Evolutionary conservation across 2,329 filamentous ascomycete genomes (phyloP).

Genomic region (Monascus ruber): DNA sequence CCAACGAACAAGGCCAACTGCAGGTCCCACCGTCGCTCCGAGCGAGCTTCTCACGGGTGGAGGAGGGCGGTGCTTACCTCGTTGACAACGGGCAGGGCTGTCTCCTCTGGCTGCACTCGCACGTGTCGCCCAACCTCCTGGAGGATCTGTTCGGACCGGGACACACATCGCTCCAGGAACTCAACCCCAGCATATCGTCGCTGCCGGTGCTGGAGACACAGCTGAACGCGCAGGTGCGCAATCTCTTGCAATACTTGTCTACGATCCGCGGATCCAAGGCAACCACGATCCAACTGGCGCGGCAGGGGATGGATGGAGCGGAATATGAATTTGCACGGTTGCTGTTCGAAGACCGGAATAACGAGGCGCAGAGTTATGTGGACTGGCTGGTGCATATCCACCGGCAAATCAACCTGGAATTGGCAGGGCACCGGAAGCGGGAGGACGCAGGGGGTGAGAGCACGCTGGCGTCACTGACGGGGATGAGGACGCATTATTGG

Average conservation of each 20-base stretch:
- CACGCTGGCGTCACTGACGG: conserved; percentile 34
- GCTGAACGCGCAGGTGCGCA: conserved; percentile 87
- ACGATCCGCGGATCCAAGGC: conserved; percentile 75
- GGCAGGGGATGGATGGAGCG: conserved; percentile 85
- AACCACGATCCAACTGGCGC: conserved; percentile 75
- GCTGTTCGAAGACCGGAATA: conserved; percentile 88
- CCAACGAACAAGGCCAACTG: conserved; percentile 82
- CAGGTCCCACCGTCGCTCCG: conserved; percentile 71
- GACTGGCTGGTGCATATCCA: conserved; percentile 97
- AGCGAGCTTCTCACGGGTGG: conserved; percentile 74
- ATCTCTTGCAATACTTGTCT: conserved; percentile 78
- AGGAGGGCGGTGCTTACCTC: conserved; percentile 86
- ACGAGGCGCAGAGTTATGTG: conserved; percentile 94
- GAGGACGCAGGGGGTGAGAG: conserved; percentile 33
- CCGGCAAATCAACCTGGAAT: conserved; percentile 80
- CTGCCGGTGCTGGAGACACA: conserved; percentile 82
- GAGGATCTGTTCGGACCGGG: conserved; percentile 80
- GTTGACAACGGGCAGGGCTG: conserved; percentile 92
- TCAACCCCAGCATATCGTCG: conserved; percentile 71
- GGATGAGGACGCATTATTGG: conserved; percentile 37
- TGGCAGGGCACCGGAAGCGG: conserved; percentile 40
- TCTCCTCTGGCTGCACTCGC: conserved; percentile 82
- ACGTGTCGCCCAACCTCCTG: conserved; percentile 85
- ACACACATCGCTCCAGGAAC: conserved; percentile 55
- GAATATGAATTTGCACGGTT: conserved; percentile 93